Evolutionary conservation across 352 stramenopile genomes (phyloP), one percentile per base, ranked within the genome.

Genomic region (Phytophthora capsici): DNA sequence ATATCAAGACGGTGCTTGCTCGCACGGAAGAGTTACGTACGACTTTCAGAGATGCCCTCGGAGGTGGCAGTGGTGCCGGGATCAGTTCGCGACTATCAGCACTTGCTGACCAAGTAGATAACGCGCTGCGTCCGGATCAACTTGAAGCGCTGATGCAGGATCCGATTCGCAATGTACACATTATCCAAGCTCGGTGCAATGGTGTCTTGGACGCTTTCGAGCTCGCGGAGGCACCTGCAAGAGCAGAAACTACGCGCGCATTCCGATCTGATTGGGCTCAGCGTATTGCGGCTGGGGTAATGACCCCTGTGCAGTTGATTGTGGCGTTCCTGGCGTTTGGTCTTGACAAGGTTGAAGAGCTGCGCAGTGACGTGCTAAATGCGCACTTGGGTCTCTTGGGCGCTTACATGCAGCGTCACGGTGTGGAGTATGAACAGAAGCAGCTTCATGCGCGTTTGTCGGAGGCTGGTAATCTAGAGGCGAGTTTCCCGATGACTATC

Each of bases 311-410:
- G 5, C 48, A 75, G 26, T 36, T 91, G 16, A 32, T 92, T 23
- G 78, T 86, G 13, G 69, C 84, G 3, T 92, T 92, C 43, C 56
- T 94, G 20, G 75, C 81, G 20, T 92, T 94, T 68, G 69, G 71
- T 7, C 30, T 90, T 6, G 64, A 85, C 40, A 91, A 91, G 45
- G 58, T 91, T 16, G 84, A 94, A 23, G 75, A 88, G 38, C 63
- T 94, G 4, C 85, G 75, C 7, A 64, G 69, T 22, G 85, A 94
- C 51, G 67, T 82, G 40, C 53, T 89, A 20, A 92, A 94, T 30
- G 75, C 54, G 1, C 82, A 94, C 25, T 49, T 92, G 0, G 66
- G 71, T 1, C 48, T 90, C 45, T 68, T 94, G 0, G 75, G 64
- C 0, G 57, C 78, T 20, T 91, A 90, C 54, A 54, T 94, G 10